These are phyloP conservation scores for Closterium sp. DNA, from an alignment of 139 green algal genomes.

Conservation along the genomic window DNA sequence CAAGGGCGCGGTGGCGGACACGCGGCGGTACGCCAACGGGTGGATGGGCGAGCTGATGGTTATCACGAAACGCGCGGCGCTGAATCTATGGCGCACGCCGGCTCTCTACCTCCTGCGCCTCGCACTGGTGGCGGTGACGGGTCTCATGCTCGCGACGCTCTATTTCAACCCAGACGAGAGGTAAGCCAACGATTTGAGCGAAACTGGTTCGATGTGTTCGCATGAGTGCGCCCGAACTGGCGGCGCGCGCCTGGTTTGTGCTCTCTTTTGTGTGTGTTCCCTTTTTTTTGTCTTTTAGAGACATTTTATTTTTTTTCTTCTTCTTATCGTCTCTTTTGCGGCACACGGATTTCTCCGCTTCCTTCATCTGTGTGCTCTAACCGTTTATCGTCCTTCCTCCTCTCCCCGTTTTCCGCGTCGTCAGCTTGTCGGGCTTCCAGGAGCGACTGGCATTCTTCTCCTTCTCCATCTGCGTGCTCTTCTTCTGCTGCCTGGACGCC, in stretches of 20 bases:
- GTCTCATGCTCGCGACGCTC: conserved; percentile 25
- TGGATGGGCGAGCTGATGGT: conserved; percentile 24
- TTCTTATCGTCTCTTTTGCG: too few relatives aligned
- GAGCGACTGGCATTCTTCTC: conserved; percentile 37
- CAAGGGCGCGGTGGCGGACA: neutral
- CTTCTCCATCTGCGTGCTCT: conserved; percentile 42
- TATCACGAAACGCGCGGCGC: conserved; percentile 7
- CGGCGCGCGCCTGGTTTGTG: too few relatives aligned
- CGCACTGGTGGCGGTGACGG: conserved; percentile 32
- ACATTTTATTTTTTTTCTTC: too few relatives aligned
- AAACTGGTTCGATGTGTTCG: too few relatives aligned
- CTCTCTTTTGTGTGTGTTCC: too few relatives aligned
- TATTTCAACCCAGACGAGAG: conserved; percentile 16
- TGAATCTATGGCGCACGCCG: conserved; percentile 40
- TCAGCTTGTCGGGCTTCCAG: neutral
- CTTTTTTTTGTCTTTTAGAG: too few relatives aligned
- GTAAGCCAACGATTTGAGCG: neutral
- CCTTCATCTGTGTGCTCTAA: neutral
- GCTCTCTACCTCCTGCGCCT: conserved; percentile 49
- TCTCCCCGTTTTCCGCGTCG: neutral
- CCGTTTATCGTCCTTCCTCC: too few relatives aligned
- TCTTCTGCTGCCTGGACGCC: conserved; percentile 49
- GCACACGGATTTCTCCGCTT: too few relatives aligned
- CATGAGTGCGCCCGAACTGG: too few relatives aligned
- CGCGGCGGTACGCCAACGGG: neutral